Evolutionary conservation across 805 yeast genomes (phyloP).

Genomic region (Wickerhamiella musiphila): DNA sequence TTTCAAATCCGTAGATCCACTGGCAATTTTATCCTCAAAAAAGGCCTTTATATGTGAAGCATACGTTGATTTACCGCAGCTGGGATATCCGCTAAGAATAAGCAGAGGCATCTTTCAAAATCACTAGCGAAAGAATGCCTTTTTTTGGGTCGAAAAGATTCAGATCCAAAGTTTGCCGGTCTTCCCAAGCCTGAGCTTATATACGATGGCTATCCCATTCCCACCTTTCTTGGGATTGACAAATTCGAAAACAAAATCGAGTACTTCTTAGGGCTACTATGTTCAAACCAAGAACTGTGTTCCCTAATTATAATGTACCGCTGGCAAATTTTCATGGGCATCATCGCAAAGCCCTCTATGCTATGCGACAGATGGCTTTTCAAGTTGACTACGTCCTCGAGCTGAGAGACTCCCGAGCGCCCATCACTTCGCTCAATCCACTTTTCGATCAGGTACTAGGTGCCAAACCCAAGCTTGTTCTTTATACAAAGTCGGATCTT

Average conservation of each 20-base stretch:
- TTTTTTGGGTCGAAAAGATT: too few relatives aligned
- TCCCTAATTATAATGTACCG: conserved; percentile 55
- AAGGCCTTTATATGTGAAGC: conserved; percentile 36
- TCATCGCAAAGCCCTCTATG: conserved; percentile 60
- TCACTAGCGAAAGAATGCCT: not conserved
- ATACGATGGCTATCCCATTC: too few relatives aligned
- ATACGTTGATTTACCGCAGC: conserved; percentile 66
- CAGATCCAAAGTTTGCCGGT: too few relatives aligned
- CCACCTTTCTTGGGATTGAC: not conserved
- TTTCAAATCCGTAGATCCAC: conserved; percentile 36
- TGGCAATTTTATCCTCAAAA: conserved; percentile 31
- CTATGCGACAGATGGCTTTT: conserved; percentile 50
- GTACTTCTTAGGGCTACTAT: too few relatives aligned
- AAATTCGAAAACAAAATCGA: not conserved
- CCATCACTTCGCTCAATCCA: conserved; percentile 64
- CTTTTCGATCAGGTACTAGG: conserved; percentile 52
- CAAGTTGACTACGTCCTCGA: conserved; percentile 72
- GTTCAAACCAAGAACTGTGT: conserved; percentile 52
- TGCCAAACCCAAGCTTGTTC: conserved; percentile 36
- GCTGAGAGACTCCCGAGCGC: conserved; percentile 79
- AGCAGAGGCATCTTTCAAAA: conserved; percentile 61
- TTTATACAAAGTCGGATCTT: conserved; percentile 65
- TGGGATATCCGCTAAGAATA: conserved; percentile 69
- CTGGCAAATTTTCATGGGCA: conserved; percentile 81
- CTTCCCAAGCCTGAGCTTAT: too few relatives aligned